These are phyloP conservation scores for Verticillium nonalfalfae DNA, from an alignment of 2,329 filamentous ascomycete genomes.

Conservation along the genomic window DNA sequence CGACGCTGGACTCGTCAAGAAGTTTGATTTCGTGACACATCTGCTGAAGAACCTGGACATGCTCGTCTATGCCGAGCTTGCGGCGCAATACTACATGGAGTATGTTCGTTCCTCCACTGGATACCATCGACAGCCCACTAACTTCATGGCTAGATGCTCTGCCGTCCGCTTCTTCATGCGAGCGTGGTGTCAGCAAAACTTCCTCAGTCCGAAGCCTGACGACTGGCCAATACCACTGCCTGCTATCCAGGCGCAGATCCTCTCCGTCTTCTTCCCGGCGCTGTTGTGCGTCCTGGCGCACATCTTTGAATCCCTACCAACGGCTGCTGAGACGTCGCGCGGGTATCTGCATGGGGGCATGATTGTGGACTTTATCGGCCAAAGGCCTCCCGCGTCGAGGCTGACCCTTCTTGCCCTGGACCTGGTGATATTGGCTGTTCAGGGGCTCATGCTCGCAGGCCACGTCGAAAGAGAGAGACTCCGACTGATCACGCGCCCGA, in stretches of 20 bases:
- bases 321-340: slow-evolving; percentile 53
- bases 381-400: slow-evolving; percentile 53
- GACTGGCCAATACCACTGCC: slow-evolving; percentile 48
- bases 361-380: slow-evolving; percentile 62
- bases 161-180: slow-evolving; percentile 57
- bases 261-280: slow-evolving; percentile 53
- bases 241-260: slow-evolving; percentile 49
- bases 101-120: slow-evolving; percentile 27
- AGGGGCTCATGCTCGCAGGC: slow-evolving; percentile 59
- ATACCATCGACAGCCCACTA: slow-evolving; percentile 4
- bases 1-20: slow-evolving; percentile 43
- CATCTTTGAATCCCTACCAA: slow-evolving; percentile 45
- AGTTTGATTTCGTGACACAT: slow-evolving; percentile 54
- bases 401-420: slow-evolving; percentile 51
- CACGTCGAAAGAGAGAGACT: slow-evolving; percentile 55
- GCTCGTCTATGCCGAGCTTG: slow-evolving; percentile 58
- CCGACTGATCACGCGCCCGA: slow-evolving; percentile 26
- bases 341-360: slow-evolving; percentile 64
- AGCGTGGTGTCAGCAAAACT: slow-evolving; percentile 53
- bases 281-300: slow-evolving; percentile 55
- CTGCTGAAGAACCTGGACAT: slow-evolving; percentile 56
- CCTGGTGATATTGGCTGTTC: slow-evolving; percentile 46
- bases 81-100: slow-evolving; percentile 66
- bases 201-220: slow-evolving; percentile 57
- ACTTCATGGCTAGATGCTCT: slow-evolving; percentile 45